A percentile compares a stretch with the other conserved stretches of the same genome.
These are phyloP conservation scores for Tricladium varicosporioides DNA, from an alignment of 2,329 filamentous ascomycete species.

Conservation along the genomic window DNA sequence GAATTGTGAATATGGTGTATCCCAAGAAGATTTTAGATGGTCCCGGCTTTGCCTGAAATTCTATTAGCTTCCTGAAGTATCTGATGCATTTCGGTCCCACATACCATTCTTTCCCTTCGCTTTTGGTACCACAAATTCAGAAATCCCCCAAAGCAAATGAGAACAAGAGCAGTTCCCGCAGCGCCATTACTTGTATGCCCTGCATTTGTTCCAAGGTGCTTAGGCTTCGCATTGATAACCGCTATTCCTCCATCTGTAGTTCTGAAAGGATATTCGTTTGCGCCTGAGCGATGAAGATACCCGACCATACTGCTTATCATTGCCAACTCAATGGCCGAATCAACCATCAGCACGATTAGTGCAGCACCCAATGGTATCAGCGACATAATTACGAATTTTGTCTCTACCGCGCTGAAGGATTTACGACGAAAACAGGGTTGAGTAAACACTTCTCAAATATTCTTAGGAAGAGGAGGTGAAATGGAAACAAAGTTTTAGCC, in stretches of 20 bases:
- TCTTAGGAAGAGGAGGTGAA: too few species aligned
- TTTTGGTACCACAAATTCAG: conserved; percentile 9
- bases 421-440: too few species aligned
- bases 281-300: conserved; percentile 36
- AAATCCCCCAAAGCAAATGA: conserved; percentile 18
- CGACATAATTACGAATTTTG: background rate
- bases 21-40: conserved; percentile 13
- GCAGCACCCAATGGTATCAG: conserved; percentile 23
- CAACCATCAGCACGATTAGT: conserved; percentile 36
- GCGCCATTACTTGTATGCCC: conserved; percentile 22
- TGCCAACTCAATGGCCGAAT: conserved; percentile 39
- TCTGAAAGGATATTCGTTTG: conserved; percentile 19
- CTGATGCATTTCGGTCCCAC: background rate
- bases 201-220: conserved; percentile 10
- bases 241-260: background rate
- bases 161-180: conserved; percentile 16
- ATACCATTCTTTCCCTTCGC: conserved; percentile 7
- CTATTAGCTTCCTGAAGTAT: background rate
- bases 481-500: too few species aligned
- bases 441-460: too few species aligned
- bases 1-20: conserved; percentile 15
- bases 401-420: background rate
- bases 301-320: conserved; percentile 40
- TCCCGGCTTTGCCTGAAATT: conserved; percentile 2
- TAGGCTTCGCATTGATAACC: conserved; percentile 17